Base-by-base conservation (phyloP, 495 filamentous ascomycete species). In the Podospora pseudoanserina region DNA sequence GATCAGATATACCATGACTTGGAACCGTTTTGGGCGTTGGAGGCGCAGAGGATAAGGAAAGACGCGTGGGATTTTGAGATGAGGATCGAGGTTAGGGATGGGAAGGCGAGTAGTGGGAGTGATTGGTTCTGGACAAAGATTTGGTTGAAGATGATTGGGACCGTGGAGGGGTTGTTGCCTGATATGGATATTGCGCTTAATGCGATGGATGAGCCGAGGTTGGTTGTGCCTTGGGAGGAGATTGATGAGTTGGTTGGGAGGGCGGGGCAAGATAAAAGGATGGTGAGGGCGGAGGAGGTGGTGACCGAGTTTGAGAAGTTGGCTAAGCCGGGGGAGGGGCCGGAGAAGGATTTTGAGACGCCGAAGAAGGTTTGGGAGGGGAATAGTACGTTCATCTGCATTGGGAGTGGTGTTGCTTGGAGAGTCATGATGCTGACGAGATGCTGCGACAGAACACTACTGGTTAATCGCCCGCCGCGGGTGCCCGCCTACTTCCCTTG, bases 161-260 rank as follows among this genome's bases (percentile, higher is more conserved):
- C 81, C 0, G 82, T 92, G 61, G 81, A 85, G 44, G 79, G 86
- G 67, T 73, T 88, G 67, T 74, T 92, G 28, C 90, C 90, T 19
- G 88, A 92, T 74, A 87, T 92, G 86, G 88, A 90, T 69, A 81
- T 92, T 60, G 84, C 88, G 4, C 81, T 91, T 72, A 92, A 92
- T 71, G 79, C 83, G 2, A 85, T 89, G 80, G 90, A 92, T 71
- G 88, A 92, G 72, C 90, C 90, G 28, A 79, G 89, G 58, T 75
- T 91, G 2, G 83, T 91, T 6, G 86, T 87, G 2, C 84, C 87
- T 19, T 91, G 87, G 85, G 89, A 92, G 65, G 82, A 86, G 11
- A 86, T 91, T 60, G 82, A 87, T 65, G 78, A 72, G 5, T 81
- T 85, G 34, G 82, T 92, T 75, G 77, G 78, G 34, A 77, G 80